phyloP scores from a whole-genome alignment of 257 asterid genomes.

The Penstemon davidsonii region DNA sequence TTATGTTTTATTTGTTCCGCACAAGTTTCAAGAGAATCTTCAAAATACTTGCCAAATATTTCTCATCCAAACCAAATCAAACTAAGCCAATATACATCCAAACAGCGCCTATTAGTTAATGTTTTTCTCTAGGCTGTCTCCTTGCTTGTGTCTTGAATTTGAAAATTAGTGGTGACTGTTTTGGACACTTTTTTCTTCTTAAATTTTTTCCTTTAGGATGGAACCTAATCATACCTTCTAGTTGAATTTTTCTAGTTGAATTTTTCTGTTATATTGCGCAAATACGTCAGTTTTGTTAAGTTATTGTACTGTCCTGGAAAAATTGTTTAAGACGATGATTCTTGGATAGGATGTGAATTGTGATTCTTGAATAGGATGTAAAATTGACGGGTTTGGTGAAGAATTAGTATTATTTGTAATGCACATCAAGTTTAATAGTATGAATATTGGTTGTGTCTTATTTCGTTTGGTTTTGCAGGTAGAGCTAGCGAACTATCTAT shows the following conservation, averaged over 20 bases:
- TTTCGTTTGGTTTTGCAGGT: slow-evolving; percentile 42
- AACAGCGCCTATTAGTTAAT: neutral
- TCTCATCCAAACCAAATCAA: no score
- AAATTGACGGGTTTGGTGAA: slow-evolving; percentile 4
- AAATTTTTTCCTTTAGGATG: neutral
- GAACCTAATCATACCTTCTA: slow-evolving; percentile 2
- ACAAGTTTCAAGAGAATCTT: no score
- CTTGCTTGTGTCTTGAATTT: neutral
- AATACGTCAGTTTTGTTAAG: neutral
- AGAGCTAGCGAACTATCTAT: slow-evolving; percentile 64
- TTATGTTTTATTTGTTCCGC: no score
- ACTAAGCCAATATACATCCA: no score
- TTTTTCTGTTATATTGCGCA: neutral
- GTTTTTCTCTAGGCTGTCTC: slow-evolving; percentile 2
- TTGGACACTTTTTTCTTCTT: neutral
- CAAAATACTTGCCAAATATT: no score
- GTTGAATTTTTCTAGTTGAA: neutral
- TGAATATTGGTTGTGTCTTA: neutral
- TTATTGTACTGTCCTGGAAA: neutral
- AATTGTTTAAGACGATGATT: slow-evolving; percentile 2
- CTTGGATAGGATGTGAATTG: neutral
- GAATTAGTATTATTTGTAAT: slow-evolving; percentile 8
- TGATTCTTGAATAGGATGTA: no score
- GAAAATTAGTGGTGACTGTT: neutral
- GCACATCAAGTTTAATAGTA: neutral